phyloP scores from a whole-genome alignment of 2,329 filamentous ascomycete genomes.

The Fusarium nisikadoi region DNA sequence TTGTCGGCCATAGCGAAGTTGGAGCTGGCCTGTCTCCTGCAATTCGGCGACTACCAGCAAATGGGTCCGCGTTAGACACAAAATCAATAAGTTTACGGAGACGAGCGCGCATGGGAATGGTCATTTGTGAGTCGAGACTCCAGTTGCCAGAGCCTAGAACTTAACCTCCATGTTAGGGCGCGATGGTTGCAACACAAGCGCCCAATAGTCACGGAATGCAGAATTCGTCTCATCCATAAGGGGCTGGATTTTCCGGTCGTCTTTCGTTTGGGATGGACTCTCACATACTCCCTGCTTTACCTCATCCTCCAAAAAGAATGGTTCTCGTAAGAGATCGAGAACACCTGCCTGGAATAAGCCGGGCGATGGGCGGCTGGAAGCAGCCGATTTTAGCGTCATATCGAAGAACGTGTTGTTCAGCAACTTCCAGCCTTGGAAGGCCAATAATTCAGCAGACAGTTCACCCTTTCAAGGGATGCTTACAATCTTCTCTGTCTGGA shows the following conservation, averaged over 20 bases:
- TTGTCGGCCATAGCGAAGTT: conserved; percentile 19
- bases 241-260: not conserved
- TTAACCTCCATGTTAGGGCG: conserved; percentile 7
- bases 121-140: conserved; percentile 7
- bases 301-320: not conserved
- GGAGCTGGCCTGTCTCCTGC: not conserved
- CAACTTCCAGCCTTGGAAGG: not conserved
- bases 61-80: conserved; percentile 6
- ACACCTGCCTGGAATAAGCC: not conserved
- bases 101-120: conserved; percentile 13
- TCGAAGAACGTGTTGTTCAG: not conserved
- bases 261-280: not conserved
- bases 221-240: conserved; percentile 1
- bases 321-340: not conserved
- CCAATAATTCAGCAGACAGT: not conserved
- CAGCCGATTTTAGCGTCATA: conserved; percentile 12
- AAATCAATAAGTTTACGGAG: conserved; percentile 15
- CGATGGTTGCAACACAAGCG: conserved; percentile 15
- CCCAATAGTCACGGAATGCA: conserved; percentile 22
- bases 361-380: not conserved
- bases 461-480: not conserved
- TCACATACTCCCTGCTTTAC: not conserved
- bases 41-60: conserved; percentile 3
- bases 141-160: conserved; percentile 32
- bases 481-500: not conserved